Conservation (phyloP, 805 yeast genomes). For the Teunomyces pallodes region DNA sequence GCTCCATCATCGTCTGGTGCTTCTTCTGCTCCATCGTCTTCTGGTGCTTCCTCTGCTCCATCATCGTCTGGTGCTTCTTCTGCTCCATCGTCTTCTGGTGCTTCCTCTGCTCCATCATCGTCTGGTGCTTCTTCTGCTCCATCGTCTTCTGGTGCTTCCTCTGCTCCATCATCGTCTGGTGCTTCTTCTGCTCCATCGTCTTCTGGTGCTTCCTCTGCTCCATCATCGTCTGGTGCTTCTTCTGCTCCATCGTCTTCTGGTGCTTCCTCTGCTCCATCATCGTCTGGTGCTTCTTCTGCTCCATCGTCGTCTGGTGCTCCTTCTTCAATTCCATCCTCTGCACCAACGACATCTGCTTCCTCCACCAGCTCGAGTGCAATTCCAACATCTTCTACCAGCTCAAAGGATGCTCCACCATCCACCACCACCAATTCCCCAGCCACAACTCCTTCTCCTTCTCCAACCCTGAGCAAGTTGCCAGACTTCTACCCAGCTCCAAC, state of each 20-base stretch:
- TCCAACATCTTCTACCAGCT: slow-evolving; percentile 11
- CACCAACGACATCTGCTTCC: slow-evolving; percentile 8
- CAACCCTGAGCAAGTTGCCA: slow-evolving; percentile 1
- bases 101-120: slow-evolving; percentile 10
- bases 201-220: slow-evolving; percentile 4
- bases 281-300: slow-evolving; percentile 6
- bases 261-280: slow-evolving; percentile 10
- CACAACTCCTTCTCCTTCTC: slow-evolving; percentile 2
- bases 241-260: slow-evolving; percentile 4
- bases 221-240: slow-evolving; percentile 5
- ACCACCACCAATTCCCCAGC: slow-evolving; percentile 4
- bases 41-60: slow-evolving; percentile 5
- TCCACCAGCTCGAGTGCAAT: slow-evolving; percentile 9
- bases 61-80: slow-evolving; percentile 5
- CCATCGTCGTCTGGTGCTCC: slow-evolving; percentile 7
- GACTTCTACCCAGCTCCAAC: slow-evolving; percentile 7
- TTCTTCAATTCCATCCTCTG: slow-evolving; percentile 1
- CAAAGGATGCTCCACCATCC: slow-evolving; percentile 17
- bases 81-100: slow-evolving; percentile 4
- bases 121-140: slow-evolving; percentile 6
- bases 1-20: slow-evolving; percentile 11
- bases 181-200: slow-evolving; percentile 6
- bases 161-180: slow-evolving; percentile 11
- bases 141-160: slow-evolving; percentile 4
- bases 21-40: slow-evolving; percentile 3